Base-by-base conservation (phyloP, 2,329 filamentous ascomycete species). In the Neoascochyta sp. region DNA sequence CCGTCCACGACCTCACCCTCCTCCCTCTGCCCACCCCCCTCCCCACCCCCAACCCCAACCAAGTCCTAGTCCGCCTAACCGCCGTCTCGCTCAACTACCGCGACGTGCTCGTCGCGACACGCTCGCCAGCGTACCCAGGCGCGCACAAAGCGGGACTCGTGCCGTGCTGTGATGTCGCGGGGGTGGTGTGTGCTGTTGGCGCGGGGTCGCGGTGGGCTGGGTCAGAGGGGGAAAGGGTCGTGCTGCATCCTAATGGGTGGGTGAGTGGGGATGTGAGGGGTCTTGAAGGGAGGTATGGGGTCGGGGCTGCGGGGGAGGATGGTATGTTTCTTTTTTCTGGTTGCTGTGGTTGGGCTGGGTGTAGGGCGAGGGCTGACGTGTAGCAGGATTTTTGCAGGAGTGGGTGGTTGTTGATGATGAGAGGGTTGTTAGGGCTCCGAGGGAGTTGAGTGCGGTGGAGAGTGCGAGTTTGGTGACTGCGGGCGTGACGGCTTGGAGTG, bases 281-380 rank as follows among this genome's bases (percentile, higher is more conserved):
- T 16, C 26, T 29, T 3, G 18, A 24, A 64, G 3, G 75, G 4
- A 7, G n/a, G 0, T 25, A 12, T 1, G 31, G 36, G 8, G 17
- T 41, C 4, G 50, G 46, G 0, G 45, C 34, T 2, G 35, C 44
- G 14, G 27, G 8, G 0, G 15, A 20, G 4, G 43, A 51, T 4
- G 46, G 70, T 68, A 71, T 48, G 10, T 29, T 5, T 18, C 8
- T 19, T 10, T 13, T 20, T 20, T 20, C 18, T 20, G 18, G 18
- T 7, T 7, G 18, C 18, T 20, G 7, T 20, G 18, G 10, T 20
- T 10, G 7, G 10, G 18, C 18, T n/a, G n/a, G n/a, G n/a, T n/a
- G n/a, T n/a, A n/a, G n/a, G n/a, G n/a, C n/a, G n/a, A n/a, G n/a
- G n/a, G n/a, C n/a, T n/a, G n/a, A n/a, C n/a, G n/a, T n/a, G n/a